Percentiles rank a stretch among this genome's conserved stretches.
These are phyloP conservation scores for Pestalotiopsis sp. DNA, from an alignment of 2,329 filamentous ascomycete species.

Conservation along the genomic window DNA sequence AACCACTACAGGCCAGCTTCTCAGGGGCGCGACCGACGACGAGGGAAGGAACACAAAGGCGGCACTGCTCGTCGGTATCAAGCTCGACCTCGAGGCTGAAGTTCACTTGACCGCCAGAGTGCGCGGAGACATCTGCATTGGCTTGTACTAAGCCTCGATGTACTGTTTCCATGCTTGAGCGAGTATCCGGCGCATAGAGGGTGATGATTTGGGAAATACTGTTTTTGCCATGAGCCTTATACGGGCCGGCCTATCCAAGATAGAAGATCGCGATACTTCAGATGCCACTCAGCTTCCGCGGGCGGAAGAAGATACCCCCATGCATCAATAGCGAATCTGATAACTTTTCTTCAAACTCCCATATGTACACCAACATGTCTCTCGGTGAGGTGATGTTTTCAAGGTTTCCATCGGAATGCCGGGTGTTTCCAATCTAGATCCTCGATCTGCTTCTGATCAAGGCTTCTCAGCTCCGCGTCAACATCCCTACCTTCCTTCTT, in stretches of 20 bases:
- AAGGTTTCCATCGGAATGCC: conserved; percentile 58
- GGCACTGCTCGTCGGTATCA: conserved; percentile 62
- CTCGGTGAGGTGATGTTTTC: conserved; percentile 4
- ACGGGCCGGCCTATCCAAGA: background rate
- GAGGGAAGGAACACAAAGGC: conserved; percentile 60
- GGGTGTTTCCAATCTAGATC: conserved; percentile 66
- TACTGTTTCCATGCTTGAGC: background rate
- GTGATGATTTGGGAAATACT: background rate
- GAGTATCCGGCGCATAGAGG: background rate
- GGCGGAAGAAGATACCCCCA: conserved; percentile 7
- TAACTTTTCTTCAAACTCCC: background rate
- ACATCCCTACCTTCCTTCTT: conserved; percentile 52
- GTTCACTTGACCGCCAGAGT: conserved; percentile 63
- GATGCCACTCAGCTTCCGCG: background rate
- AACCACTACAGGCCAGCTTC: conserved; percentile 47
- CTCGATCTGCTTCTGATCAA: conserved; percentile 51
- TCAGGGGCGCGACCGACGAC: conserved; percentile 59
- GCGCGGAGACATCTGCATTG: conserved; percentile 63
- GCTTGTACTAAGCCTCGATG: conserved; percentile 48
- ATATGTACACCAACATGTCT: background rate
- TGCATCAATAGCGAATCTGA: conserved; percentile 2
- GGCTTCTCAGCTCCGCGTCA: conserved; percentile 51
- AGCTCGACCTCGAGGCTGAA: conserved; percentile 65
- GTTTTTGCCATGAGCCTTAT: background rate
- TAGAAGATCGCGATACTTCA: background rate